A percentile compares a stretch with the other conserved stretches of the same genome.
These are phyloP conservation scores for Trichophaea hybrida DNA, from an alignment of 2,329 filamentous ascomycete genomes.

Conservation along the genomic window DNA sequence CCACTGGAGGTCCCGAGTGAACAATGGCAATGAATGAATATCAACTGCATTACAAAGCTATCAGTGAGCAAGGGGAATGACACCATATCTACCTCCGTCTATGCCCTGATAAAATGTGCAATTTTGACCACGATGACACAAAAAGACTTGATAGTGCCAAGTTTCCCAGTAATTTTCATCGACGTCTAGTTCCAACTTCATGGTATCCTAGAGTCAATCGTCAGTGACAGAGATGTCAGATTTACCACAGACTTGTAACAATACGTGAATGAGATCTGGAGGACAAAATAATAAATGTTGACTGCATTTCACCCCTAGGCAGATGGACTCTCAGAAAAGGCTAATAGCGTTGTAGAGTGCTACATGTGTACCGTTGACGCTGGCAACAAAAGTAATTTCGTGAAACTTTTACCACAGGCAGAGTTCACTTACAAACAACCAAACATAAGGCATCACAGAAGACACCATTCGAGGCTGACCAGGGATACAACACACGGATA, in stretches of 20 bases:
- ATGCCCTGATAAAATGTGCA: no score
- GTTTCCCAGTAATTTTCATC: neutral
- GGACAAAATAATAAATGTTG: no score
- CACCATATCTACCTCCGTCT: no score
- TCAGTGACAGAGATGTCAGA: constrained; percentile 15
- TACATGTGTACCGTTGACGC: constrained; percentile 12
- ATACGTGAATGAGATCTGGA: no score
- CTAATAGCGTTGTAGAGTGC: no score
- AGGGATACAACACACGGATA: neutral
- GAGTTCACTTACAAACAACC: constrained; percentile 15
- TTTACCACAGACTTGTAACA: no score
- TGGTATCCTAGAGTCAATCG: constrained; percentile 5
- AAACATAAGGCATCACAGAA: neutral
- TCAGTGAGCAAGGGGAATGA: no score
- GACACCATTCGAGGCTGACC: constrained; percentile 15
- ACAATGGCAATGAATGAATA: no score
- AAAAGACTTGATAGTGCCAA: neutral
- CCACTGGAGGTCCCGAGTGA: no score
- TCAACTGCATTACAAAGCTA: no score
- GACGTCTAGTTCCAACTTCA: neutral
- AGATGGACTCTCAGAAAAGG: no score
- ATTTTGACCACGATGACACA: neutral
- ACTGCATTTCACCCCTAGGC: no score
- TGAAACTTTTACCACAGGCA: constrained; percentile 9
- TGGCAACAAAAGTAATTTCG: constrained; percentile 18